These are phyloP conservation scores for Schizophyllum commune DNA, from an alignment of 1,284 basidiomycete genomes.

Conservation along the genomic window DNA sequence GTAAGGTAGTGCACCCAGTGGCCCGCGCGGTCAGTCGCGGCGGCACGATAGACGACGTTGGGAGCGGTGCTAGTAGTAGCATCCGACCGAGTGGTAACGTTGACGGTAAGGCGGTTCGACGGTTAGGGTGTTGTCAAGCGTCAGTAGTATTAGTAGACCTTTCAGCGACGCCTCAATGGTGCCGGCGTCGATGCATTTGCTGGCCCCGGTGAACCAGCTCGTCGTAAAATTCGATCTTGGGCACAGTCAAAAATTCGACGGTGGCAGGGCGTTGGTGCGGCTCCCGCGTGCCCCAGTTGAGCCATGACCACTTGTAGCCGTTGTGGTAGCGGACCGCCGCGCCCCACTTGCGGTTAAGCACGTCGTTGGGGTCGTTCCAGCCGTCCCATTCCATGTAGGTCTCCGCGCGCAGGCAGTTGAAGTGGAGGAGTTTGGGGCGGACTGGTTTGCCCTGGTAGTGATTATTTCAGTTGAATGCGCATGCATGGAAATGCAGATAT, in stretches of 20 bases:
- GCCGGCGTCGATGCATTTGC: background rate
- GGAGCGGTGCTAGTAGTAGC: too few species aligned
- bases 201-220: too few species aligned
- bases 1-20: too few species aligned
- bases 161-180: background rate
- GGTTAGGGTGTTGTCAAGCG: too few species aligned
- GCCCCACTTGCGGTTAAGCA: constrained; percentile 34
- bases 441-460: constrained; percentile 24
- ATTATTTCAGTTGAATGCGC: background rate
- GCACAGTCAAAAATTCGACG: too few species aligned
- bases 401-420: constrained; percentile 38
- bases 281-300: constrained; percentile 25
- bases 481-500: background rate
- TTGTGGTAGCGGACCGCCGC: constrained; percentile 34
- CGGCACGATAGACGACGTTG: too few species aligned
- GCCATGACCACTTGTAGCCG: constrained; percentile 44
- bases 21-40: too few species aligned
- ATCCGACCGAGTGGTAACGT: too few species aligned
- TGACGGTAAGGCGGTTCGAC: too few species aligned
- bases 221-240: too few species aligned
- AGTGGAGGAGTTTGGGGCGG: constrained; percentile 40
- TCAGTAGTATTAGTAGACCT: too few species aligned
- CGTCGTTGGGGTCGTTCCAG: constrained; percentile 33
- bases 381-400: constrained; percentile 38
- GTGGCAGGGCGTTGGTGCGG: too few species aligned